Base-by-base conservation (phyloP, 768 basidiomycete genomes). In the Xerocomellus amylosporus region DNA sequence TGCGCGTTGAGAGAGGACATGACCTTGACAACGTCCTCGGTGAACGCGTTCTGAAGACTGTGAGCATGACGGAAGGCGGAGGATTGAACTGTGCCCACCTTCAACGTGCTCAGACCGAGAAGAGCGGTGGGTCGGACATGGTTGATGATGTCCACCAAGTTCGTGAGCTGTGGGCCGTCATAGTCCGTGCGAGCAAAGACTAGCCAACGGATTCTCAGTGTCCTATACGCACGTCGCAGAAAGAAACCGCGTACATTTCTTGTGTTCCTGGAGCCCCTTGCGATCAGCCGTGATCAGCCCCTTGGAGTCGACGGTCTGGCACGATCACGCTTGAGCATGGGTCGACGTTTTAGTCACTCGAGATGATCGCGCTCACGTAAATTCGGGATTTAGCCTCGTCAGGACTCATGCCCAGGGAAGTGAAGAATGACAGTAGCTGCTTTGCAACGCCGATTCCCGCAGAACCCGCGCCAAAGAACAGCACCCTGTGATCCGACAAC, bases 71-170 rank as follows among this genome's bases (percentile, higher is more conserved):
- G 2, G 2, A 34, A 31, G 15, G 8, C 8, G 0, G 8, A 5
- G 14, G 9, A 31, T 47, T 2, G 0, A 22, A 41, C 0, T 34
- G 36, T 15, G n/a, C 63, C 8, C 5, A 71, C 73, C 50, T 75
- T 74, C 20, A 71, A 62, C 28, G 88, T 90, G 54, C 84, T 86
- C 31, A 91, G 76, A 33, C 89, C 89, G 44, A 92, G 76, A 37
- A 91, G 77, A 9, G 88, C 88, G 15, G 89, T 91, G 7, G 89
- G 88, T 66, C 84, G 81, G 67, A 89, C 86, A 60, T 84, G 74
- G 39, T 80, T 73, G 65, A 92, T 80, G 51, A 91, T 87, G 49
- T 88, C 85, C 40, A 77, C 69, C 54, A 90, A 74, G 34, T 79
- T 76, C 15, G 77, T 80, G 66, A 87, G 74, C 31, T 81, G 77